Evolutionary conservation across 495 filamentous ascomycete species (phyloP), one percentile per base, ranked within the genome.

Genomic region (Saxophila tyrrhenica): DNA sequence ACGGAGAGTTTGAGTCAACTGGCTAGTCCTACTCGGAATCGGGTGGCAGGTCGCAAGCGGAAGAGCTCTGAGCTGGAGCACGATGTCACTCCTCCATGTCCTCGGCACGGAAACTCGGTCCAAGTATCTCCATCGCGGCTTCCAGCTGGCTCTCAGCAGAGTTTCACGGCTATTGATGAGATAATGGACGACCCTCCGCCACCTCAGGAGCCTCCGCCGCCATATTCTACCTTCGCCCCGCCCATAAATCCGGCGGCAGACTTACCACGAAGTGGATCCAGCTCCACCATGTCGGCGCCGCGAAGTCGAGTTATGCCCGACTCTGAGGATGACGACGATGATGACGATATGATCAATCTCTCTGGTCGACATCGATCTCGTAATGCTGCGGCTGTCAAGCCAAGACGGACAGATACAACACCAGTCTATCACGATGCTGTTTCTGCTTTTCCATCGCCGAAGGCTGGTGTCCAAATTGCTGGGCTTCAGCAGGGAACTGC

Each of bases 51-150:
- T 11, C 81, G 79, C 67, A 90, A 89, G 68, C 68, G 87, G 45
- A 90, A 87, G 62, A 88, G 85, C 57, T 78, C 83, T 39, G 81
- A 86, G 50, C 78, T 83, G 47, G 76, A 75, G 39, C 72, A 72
- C 16, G 74, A 77, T 60, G 64, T 65, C 0, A 68, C 25, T 16
- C 15, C 46, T 24, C 16, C 22, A 21, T 22, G 50, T 25, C 50
- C 50, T 17, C n/a, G 19, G 19, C 35, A 52, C 22, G 39, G 50
- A 9, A 17, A 20, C 23, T 2, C 5, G 7, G 20, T 10, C 7
- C 19, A 8, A 3, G 45, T 24, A 13, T 9, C 11, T 24, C 45
- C 21, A 21, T 5, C 19, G 9, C 5, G 9, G 2, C 15, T 0
- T 13, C 45, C 45, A 21, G 7, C 5, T 22, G 20, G 19, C 3